A percentile compares a stretch with the other conserved stretches of the same genome.
Evolutionary conservation across 73 alveolate genomes (phyloP).

Genomic region (Symbiodinium pilosum): DNA sequence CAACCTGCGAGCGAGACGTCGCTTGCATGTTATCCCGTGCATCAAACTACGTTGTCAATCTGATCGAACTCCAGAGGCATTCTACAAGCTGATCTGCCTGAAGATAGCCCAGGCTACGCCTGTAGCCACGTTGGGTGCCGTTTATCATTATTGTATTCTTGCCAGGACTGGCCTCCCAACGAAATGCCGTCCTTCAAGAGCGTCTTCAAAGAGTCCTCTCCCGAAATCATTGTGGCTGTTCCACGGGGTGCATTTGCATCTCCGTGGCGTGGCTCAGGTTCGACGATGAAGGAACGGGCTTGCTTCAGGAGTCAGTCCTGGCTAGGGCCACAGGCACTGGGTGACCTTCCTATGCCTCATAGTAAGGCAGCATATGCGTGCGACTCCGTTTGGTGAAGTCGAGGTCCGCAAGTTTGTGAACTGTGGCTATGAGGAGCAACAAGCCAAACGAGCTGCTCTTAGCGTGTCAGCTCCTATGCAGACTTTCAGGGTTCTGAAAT

Average conservation of each 20-base stretch:
- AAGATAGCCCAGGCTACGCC: conserved; percentile 79
- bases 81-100: conserved; percentile 83
- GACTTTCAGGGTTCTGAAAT: too few species aligned
- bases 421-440: conserved; percentile 90
- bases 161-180: conserved; percentile 91
- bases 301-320: conserved; percentile 66
- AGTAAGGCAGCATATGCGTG: too few species aligned
- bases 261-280: conserved; percentile 26
- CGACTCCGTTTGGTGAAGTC: not conserved
- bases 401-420: conserved; percentile 76
- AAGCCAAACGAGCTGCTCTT: conserved; percentile 55
- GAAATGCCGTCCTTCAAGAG: conserved; percentile 92
- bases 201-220: conserved; percentile 50
- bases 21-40: not conserved
- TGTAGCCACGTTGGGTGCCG: not conserved
- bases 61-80: conserved; percentile 20
- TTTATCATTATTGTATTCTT: not conserved
- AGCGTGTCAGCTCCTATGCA: not conserved
- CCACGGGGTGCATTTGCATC: not conserved
- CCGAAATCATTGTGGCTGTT: not conserved
- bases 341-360: too few species aligned
- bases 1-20: conserved; percentile 79
- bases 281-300: conserved; percentile 81
- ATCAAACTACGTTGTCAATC: not conserved
- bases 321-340: not conserved